A percentile compares a stretch with the other conserved stretches of the same genome.
Conservation (phyloP, 2,329 filamentous ascomycete species). For the Trichoderma endophyticum region DNA sequence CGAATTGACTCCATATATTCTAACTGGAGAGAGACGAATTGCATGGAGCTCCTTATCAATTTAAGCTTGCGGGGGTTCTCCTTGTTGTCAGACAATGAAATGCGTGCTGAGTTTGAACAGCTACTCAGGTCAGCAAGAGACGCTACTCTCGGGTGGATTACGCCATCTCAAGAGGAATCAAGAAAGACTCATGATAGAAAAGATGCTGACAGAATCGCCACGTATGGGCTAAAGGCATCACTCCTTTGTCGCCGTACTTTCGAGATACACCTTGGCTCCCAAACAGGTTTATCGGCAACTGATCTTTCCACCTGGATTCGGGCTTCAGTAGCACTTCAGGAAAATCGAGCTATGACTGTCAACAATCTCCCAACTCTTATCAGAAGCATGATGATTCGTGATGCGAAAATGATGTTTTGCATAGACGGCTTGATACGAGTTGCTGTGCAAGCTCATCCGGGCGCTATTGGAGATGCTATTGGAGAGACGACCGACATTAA, state of each 20-base stretch:
- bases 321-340: slow-evolving; percentile 28
- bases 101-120: slow-evolving; percentile 21
- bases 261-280: slow-evolving; percentile 8
- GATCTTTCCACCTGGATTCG: slow-evolving; percentile 24
- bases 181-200: slow-evolving; percentile 36
- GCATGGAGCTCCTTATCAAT: slow-evolving; percentile 57
- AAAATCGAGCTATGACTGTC: slow-evolving; percentile 24
- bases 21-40: slow-evolving; percentile 58
- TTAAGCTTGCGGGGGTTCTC: slow-evolving; percentile 43
- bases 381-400: slow-evolving; percentile 21
- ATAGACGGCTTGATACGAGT: slow-evolving; percentile 1
- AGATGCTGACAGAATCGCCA: slow-evolving; percentile 30
- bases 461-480: not conserved
- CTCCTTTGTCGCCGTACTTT: slow-evolving; percentile 51
- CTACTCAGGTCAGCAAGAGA: slow-evolving; percentile 42
- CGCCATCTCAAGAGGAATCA: slow-evolving; percentile 44
- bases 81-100: not conserved
- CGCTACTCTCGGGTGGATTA: slow-evolving; percentile 50
- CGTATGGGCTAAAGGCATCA: slow-evolving; percentile 52
- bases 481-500: not conserved
- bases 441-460: not conserved
- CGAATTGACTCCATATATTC: slow-evolving; percentile 43
- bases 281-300: not conserved
- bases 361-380: not conserved
- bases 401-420: slow-evolving; percentile 21